Percentiles rank a stretch among this genome's conserved stretches.
Conservation (phyloP, 2,329 filamentous ascomycete species). For the Penicillium sp. region DNA sequence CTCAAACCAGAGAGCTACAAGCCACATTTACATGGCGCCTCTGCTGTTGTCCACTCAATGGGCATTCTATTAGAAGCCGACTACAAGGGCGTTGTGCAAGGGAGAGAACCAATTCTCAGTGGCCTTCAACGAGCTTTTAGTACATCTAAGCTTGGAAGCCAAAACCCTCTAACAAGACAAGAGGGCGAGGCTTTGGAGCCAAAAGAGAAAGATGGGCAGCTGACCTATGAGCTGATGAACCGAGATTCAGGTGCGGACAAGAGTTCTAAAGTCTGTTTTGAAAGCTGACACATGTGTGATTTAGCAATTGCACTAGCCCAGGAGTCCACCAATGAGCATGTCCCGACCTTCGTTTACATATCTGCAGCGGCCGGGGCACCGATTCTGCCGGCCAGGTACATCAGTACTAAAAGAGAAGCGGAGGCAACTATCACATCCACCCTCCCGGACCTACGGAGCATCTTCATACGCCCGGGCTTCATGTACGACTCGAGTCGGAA, state of each 20-base stretch:
- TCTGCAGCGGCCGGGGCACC: slow-evolving; percentile 81
- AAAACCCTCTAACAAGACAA: slow-evolving; percentile 61
- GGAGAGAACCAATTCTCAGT: slow-evolving; percentile 69
- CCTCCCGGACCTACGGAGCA: slow-evolving; percentile 64
- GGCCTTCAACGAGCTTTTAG: slow-evolving; percentile 74
- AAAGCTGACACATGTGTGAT: slow-evolving; percentile 10
- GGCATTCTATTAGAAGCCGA: slow-evolving; percentile 93
- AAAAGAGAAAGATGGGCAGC: slow-evolving; percentile 60
- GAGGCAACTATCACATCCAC: slow-evolving; percentile 64
- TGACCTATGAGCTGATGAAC: slow-evolving; percentile 98
- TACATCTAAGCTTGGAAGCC: slow-evolving; percentile 50
- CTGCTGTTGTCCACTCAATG: slow-evolving; percentile 88
- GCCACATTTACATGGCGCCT: slow-evolving; percentile 63
- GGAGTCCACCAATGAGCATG: slow-evolving; percentile 58
- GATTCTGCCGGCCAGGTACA: slow-evolving; percentile 73
- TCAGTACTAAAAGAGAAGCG: slow-evolving; percentile 83
- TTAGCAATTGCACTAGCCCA: slow-evolving; percentile 72
- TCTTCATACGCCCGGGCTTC: slow-evolving; percentile 80
- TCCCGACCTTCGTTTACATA: slow-evolving; percentile 71
- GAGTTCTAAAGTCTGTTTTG: neutral
- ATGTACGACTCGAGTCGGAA: slow-evolving; percentile 76
- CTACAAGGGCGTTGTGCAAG: slow-evolving; percentile 85
- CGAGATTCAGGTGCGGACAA: slow-evolving; percentile 56
- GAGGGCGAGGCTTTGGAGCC: slow-evolving; percentile 55
- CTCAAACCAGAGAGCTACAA: slow-evolving; percentile 73